Base-by-base conservation (phyloP, 768 basidiomycete genomes). In the Lentinula sp. region DNA sequence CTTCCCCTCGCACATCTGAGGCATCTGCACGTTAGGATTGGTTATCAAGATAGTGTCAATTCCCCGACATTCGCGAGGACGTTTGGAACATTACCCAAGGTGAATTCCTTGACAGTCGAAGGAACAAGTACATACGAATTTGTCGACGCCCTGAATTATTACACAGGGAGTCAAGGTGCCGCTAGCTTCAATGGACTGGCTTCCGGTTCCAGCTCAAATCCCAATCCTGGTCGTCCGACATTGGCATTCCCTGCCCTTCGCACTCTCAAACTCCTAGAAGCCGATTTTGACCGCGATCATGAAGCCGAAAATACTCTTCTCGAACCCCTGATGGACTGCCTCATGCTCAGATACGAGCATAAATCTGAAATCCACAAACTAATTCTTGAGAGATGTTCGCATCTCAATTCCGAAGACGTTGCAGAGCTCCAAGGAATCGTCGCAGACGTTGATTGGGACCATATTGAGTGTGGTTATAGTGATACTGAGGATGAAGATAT, bases 341-440 rank as follows among this genome's bases (percentile, higher is more conserved):
- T 63, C 28, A 59, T 59, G 36, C 18, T 52, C 20, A 36, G 62
- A 20, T 59, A 49, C 16, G 62, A 63, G 35, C 36, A 36, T 20
- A 59, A 45, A 32, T 23, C 58, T 9, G 62, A 63, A 58, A n/a
- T 63, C 13, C 41, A 59, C 16, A 36, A 59, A 18, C 57, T 63
- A 2, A 32, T 41, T 28, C 23, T 63, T n/a, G 28, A 52, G 32
- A 36, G 42, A 32, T 63, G 62, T 23, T 20, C 28, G 7, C 42
- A 55, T 39, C 13, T 63, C 5, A 72, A 65, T 49, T 77, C 78
- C 61, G 64, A 65, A 0, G 35, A 61, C 0, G 80, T 81, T 1
- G 35, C 33, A 1, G 62, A 64, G 2, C 61, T 72, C 0, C 64
- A 66, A 9, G 68, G 72, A 7, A 62, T 68, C 8, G 57, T 59